A percentile compares a stretch with the other conserved stretches of the same genome.
Evolutionary conservation across 1,139 yeast genomes (phyloP).

Genomic region (Pneumocystis canis): DNA sequence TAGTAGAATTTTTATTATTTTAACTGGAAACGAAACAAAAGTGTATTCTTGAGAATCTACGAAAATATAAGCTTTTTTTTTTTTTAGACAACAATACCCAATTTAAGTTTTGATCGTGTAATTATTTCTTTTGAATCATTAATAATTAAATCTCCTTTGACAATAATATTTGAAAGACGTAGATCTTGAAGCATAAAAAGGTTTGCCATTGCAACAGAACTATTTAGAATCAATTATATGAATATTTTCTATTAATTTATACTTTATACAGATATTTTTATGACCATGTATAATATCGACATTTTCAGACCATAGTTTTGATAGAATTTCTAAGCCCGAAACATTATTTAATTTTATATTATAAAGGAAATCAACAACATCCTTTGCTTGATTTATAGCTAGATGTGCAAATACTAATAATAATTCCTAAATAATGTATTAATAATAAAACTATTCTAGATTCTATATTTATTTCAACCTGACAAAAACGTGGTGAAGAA

Average conservation of each 20-base stretch:
- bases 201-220: constrained; percentile 10
- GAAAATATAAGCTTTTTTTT: background rate
- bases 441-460: background rate
- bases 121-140: constrained; percentile 10
- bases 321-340: constrained; percentile 10
- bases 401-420: constrained; percentile 13
- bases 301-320: constrained; percentile 14
- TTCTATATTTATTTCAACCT: constrained; percentile 1
- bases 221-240: background rate
- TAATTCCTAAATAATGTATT: constrained; percentile 8
- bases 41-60: constrained; percentile 10
- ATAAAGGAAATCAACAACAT: constrained; percentile 8
- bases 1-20: constrained; percentile 10
- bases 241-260: background rate
- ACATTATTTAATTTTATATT: background rate
- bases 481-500: background rate
- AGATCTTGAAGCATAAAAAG: constrained; percentile 6
- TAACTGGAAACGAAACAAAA: constrained; percentile 5
- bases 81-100: background rate
- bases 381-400: constrained; percentile 7
- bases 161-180: constrained; percentile 5
- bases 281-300: constrained; percentile 11
- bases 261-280: constrained; percentile 7
- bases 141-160: constrained; percentile 12
- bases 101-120: constrained; percentile 12